These are phyloP conservation scores for Elsinoe fawcettii DNA, from an alignment of 2,329 filamentous ascomycete genomes.

Conservation along the genomic window DNA sequence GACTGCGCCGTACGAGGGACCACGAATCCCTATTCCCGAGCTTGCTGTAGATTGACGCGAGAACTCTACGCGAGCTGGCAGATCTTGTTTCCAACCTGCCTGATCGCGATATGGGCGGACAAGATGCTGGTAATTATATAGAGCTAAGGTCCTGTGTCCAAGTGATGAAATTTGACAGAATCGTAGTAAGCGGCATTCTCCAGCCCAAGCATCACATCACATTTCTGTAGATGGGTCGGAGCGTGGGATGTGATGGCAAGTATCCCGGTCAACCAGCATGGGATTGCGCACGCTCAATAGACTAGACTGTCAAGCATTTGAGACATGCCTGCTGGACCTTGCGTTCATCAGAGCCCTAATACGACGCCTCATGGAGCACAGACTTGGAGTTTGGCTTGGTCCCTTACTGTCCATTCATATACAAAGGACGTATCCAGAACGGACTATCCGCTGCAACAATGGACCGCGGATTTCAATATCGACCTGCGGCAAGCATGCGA, in stretches of 20 bases:
- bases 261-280: background rate
- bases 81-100: background rate
- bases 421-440: background rate
- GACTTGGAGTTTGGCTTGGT: background rate
- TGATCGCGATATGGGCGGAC: background rate
- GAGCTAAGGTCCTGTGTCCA: no score
- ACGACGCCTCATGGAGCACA: background rate
- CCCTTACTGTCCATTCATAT: background rate
- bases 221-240: background rate
- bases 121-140: background rate
- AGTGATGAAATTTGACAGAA: no score
- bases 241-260: background rate
- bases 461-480: background rate
- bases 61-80: background rate
- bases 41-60: background rate
- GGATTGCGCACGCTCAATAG: background rate
- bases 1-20: background rate
- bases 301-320: background rate
- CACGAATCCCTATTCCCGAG: background rate
- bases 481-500: background rate
- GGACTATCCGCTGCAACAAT: background rate
- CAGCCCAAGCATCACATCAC: no score
- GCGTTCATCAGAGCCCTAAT: background rate
- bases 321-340: background rate
- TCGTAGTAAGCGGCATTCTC: no score